These are phyloP conservation scores for Apophysomyces trapeziformis DNA, from an alignment of 371 early-diverging fungal genomes.

Conservation along the genomic window DNA sequence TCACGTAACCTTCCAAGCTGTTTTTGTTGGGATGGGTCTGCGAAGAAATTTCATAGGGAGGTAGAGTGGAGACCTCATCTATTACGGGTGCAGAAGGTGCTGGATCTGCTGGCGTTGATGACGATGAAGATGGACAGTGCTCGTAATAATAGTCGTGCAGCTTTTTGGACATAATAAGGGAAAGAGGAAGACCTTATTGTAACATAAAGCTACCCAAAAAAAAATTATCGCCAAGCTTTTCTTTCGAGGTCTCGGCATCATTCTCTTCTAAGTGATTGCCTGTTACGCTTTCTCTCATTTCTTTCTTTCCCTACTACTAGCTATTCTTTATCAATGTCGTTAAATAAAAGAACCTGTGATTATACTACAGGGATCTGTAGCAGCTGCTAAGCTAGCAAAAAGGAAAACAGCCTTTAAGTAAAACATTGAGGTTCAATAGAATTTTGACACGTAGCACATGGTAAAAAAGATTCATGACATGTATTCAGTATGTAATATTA, in stretches of 20 bases:
- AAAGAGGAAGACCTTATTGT: neutral
- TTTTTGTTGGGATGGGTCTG: constrained; percentile 17
- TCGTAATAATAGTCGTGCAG: constrained; percentile 32
- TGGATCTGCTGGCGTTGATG: constrained; percentile 18
- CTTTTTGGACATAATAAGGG: constrained; percentile 30
- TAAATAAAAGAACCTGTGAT: no score
- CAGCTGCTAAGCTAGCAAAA: no score
- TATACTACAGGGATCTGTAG: no score
- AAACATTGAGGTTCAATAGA: no score
- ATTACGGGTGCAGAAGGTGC: constrained; percentile 22
- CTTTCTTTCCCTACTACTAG: no score
- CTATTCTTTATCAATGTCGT: no score
- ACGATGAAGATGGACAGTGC: constrained; percentile 27
- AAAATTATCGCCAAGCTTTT: constrained; percentile 8
- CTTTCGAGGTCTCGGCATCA: neutral
- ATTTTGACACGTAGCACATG: no score
- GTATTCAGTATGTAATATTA: no score
- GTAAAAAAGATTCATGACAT: no score
- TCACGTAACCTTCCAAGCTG: constrained; percentile 20
- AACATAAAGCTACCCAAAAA: neutral
- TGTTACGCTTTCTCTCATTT: no score
- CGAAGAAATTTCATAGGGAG: constrained; percentile 31
- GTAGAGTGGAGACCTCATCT: constrained; percentile 20
- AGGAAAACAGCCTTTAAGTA: no score
- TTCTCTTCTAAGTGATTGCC: neutral